Evolutionary conservation across 345 rosid genomes (phyloP).

Genomic region (Mangifera indica): DNA sequence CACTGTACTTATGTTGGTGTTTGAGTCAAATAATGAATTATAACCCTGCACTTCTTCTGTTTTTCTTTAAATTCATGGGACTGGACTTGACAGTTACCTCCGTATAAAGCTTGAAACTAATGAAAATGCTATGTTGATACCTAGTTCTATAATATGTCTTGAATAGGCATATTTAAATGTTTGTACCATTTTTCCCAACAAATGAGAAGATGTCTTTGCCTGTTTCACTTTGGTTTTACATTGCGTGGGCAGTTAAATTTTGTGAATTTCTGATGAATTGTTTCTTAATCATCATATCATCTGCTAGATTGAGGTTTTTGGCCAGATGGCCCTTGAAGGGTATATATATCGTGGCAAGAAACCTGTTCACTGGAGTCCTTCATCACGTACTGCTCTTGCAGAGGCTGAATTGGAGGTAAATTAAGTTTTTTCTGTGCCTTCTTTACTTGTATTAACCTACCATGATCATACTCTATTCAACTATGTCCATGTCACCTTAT

Average conservation of each 20-base stretch:
- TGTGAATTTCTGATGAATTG: conserved; percentile 15
- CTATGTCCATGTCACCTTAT: background rate
- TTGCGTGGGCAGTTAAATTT: background rate
- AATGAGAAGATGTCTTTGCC: background rate
- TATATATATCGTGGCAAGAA: conserved; percentile 90
- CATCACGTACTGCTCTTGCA: conserved; percentile 96
- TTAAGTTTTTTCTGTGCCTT: background rate
- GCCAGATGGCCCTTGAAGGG: conserved; percentile 85
- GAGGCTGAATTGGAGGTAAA: conserved; percentile 97
- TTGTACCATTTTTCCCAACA: background rate
- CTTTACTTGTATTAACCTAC: conserved; percentile 5
- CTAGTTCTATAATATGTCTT: background rate
- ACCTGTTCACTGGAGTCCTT: conserved; percentile 98
- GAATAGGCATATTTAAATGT: conserved; percentile 1
- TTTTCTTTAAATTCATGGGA: background rate
- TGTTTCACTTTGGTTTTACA: background rate
- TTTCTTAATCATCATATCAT: conserved; percentile 22
- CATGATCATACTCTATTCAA: background rate
- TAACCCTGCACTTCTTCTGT: background rate
- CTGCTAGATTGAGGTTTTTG: conserved; percentile 87
- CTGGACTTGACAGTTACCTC: background rate
- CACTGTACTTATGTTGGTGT: conserved; percentile 9
- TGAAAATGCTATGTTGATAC: background rate
- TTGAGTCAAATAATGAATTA: background rate
- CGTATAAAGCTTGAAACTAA: conserved; percentile 2